These are phyloP conservation scores for Nothophoma quercina DNA, from an alignment of 2,329 filamentous ascomycete genomes.

Conservation along the genomic window DNA sequence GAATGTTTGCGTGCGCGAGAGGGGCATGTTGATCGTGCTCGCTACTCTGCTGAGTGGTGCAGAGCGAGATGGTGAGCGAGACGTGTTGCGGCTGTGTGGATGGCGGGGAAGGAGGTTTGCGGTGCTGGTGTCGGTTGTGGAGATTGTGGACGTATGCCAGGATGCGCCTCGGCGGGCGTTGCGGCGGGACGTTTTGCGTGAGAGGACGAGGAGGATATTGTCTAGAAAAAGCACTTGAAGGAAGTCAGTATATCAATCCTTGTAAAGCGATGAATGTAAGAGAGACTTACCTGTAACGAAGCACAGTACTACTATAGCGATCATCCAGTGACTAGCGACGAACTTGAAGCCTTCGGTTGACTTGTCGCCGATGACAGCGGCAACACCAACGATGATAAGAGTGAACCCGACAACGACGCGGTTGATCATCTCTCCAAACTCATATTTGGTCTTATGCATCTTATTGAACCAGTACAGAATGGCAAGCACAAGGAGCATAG, in stretches of 20 bases:
- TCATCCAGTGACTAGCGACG: slow-evolving; percentile 29
- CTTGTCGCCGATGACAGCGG: slow-evolving; percentile 26
- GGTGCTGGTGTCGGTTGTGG: slow-evolving; percentile 4
- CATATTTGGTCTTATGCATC: slow-evolving; percentile 36
- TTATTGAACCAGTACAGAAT: slow-evolving; percentile 65
- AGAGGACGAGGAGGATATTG: slow-evolving; percentile 22
- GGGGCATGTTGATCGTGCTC: neutral
- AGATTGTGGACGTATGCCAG: slow-evolving; percentile 15
- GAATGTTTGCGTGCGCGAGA: neutral
- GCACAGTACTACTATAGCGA: slow-evolving; percentile 30
- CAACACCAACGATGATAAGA: slow-evolving; percentile 29
- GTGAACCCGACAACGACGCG: slow-evolving; percentile 31
- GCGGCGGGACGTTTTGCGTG: slow-evolving; percentile 17
- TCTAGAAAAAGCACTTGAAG: slow-evolving; percentile 24
- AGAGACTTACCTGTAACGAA: slow-evolving; percentile 24
- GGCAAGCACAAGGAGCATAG: slow-evolving; percentile 61
- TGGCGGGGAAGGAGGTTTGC: neutral
- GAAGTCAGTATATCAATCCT: neutral
- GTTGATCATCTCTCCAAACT: slow-evolving; percentile 41
- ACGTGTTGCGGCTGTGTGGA: neutral
- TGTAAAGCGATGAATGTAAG: neutral
- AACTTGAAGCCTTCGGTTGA: slow-evolving; percentile 34
- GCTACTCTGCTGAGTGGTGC: slow-evolving; percentile 5
- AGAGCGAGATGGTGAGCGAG: slow-evolving; percentile 5
- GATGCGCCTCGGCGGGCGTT: slow-evolving; percentile 13